Base-by-base conservation (phyloP, 139 green algal genomes). In the Chlorella ohadii region DNA sequence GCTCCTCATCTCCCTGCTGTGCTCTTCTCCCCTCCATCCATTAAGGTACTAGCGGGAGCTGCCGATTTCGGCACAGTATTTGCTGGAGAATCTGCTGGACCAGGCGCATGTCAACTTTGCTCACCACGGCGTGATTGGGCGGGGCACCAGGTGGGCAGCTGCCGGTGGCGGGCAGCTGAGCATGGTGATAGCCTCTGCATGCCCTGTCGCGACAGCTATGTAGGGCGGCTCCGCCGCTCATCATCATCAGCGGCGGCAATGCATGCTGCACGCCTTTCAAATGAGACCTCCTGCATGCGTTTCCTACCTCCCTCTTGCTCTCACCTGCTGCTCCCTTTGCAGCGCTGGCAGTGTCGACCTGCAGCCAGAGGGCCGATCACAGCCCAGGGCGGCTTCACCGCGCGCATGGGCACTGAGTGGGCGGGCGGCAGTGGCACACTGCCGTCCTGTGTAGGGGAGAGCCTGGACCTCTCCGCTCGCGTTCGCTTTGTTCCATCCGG, bases 11-110 rank as follows among this genome's bases (percentile, higher is more conserved):
- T n/a, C n/a, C n/a, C n/a, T n/a, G 61, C 23, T n/a, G 5, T 34
- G 61, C 61, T 28, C n/a, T 3, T n/a, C 1, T 20, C 61, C 13
- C 61, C 7, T 13, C 23, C 61, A 67, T 33, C 2, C 63, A 68
- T 68, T 36, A 11, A 85, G 80, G 80, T 85, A 85, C 70, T 12
- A 57, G 80, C 47, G 86, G 0, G 91, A 92, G 61, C 27, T 90
- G 56, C 90, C 85, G 15, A 87, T 90, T 61, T 84, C 78, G 27
- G 85, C 72, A 27, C 76, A 92, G 68, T 86, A 79, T 4, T 76
- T 96, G 33, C 27, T 91, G n/a, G 93, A 96, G 83, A 96, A 96
- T 77, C 0, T 95, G 47, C 1, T 92, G 51, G 93, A 96, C 85
- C 93, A 92, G 17, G 81, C 76, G 0, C 93, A 96, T 55, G 93